Evolutionary conservation across 2,329 filamentous ascomycete genomes (phyloP).

Genomic region (Colletotrichum somersetense): DNA sequence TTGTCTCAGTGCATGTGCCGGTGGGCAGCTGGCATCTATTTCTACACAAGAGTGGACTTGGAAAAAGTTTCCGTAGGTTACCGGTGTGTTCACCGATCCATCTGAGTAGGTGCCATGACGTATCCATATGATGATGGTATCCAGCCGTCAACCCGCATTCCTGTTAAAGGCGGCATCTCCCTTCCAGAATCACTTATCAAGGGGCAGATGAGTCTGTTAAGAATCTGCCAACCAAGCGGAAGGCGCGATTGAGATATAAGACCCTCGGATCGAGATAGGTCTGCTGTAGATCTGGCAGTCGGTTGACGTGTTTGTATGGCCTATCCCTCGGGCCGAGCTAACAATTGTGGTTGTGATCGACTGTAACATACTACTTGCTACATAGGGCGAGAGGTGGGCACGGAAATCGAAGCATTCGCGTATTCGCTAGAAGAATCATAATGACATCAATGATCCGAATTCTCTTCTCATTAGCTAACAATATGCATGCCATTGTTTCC

Average conservation of each 20-base stretch:
- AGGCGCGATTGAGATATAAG: slow-evolving; percentile 42
- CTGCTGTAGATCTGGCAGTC: slow-evolving; percentile 18
- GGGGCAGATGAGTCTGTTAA: slow-evolving; percentile 48
- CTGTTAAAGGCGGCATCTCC: slow-evolving; percentile 40
- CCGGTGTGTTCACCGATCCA: neutral
- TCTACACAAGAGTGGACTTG: neutral
- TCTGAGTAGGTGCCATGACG: neutral
- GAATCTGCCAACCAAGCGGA: slow-evolving; percentile 45
- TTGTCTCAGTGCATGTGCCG: slow-evolving; percentile 47
- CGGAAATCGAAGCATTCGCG: neutral
- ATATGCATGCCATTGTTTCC: neutral
- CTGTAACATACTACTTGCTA: neutral
- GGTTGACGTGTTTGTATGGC: neutral
- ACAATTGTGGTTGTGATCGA: neutral
- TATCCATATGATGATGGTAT: neutral
- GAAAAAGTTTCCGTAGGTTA: neutral
- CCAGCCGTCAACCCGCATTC: slow-evolving; percentile 36
- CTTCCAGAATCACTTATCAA: slow-evolving; percentile 42
- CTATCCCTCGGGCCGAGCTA: neutral
- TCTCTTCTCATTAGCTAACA: too few species aligned
- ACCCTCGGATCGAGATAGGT: slow-evolving; percentile 3
- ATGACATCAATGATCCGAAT: too few species aligned
- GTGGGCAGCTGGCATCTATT: neutral
- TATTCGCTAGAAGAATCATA: neutral
- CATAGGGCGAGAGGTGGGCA: neutral